Conservation (phyloP, 139 green algal genomes). For the Picochlorum sp. region DNA sequence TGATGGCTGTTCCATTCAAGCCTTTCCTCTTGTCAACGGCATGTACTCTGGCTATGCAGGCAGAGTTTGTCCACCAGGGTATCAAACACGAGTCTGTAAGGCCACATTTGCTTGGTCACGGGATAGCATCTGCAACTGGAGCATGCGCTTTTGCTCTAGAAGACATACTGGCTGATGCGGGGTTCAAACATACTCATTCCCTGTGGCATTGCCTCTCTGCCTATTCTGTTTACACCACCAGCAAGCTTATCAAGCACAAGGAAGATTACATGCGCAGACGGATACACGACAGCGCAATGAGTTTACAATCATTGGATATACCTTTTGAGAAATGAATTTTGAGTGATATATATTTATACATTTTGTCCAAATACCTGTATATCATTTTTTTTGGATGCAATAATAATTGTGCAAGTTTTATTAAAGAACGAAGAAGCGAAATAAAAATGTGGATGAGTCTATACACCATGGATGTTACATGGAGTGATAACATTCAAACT, state of each 20-base stretch:
- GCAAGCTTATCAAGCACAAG: slow-evolving; percentile 38
- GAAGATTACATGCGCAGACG: slow-evolving; percentile 19
- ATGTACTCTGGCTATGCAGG: slow-evolving; percentile 29
- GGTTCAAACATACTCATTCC: slow-evolving; percentile 15
- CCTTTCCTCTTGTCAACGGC: slow-evolving; percentile 38
- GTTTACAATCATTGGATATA: background rate
- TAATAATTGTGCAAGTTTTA: too few species aligned
- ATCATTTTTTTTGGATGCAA: background rate
- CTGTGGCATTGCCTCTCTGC: slow-evolving; percentile 46
- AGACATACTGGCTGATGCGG: slow-evolving; percentile 5
- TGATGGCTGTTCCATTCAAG: slow-evolving; percentile 49
- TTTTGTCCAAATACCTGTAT: background rate
- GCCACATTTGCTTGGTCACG: slow-evolving; percentile 36
- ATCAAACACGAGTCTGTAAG: slow-evolving; percentile 16
- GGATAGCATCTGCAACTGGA: slow-evolving; percentile 21
- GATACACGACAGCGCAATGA: background rate
- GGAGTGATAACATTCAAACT: slow-evolving; percentile 45
- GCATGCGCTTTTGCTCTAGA: slow-evolving; percentile 41
- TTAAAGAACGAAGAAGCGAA: too few species aligned
- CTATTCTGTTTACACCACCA: slow-evolving; percentile 18
- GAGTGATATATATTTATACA: background rate
- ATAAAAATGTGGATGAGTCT: background rate
- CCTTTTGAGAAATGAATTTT: background rate
- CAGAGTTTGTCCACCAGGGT: slow-evolving; percentile 13
- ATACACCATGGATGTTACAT: background rate